Conservation (phyloP, 306 rosid species). For the Astragalus glycyphyllos region DNA sequence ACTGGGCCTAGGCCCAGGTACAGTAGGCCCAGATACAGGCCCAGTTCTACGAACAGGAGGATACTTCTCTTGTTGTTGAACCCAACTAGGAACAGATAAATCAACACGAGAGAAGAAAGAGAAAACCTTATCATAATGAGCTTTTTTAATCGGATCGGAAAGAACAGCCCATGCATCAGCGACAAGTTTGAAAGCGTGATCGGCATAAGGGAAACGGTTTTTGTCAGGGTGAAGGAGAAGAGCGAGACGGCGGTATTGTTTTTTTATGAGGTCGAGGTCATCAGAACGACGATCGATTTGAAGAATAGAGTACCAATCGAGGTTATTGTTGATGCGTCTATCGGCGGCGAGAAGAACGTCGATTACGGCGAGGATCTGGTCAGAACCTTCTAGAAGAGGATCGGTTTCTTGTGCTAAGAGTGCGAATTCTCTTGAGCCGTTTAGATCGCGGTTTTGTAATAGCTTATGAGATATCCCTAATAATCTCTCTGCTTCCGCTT, state of each 20-base stretch:
- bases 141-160: constrained; percentile 65
- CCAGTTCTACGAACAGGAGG: constrained; percentile 59
- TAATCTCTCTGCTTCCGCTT: constrained; percentile 80
- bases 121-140: constrained; percentile 69
- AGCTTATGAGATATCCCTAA: constrained; percentile 86
- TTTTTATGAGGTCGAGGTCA: constrained; percentile 71
- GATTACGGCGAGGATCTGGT: constrained; percentile 86
- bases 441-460: constrained; percentile 73
- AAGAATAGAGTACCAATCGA: constrained; percentile 89
- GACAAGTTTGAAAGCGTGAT: constrained; percentile 83
- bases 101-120: constrained; percentile 58
- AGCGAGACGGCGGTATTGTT: constrained; percentile 82
- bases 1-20: neutral
- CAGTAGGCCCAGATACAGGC: constrained; percentile 26
- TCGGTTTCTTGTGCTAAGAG: constrained; percentile 86
- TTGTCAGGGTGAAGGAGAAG: constrained; percentile 93
- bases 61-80: constrained; percentile 67
- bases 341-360: constrained; percentile 86
- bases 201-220: constrained; percentile 66
- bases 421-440: constrained; percentile 79
- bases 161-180: constrained; percentile 87
- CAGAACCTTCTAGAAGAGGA: constrained; percentile 90
- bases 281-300: constrained; percentile 70
- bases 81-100: constrained; percentile 51
- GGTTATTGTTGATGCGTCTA: constrained; percentile 73